phyloP scores from a whole-genome alignment of 805 yeast species.

The Maudiozyma serrabonitensis region DNA sequence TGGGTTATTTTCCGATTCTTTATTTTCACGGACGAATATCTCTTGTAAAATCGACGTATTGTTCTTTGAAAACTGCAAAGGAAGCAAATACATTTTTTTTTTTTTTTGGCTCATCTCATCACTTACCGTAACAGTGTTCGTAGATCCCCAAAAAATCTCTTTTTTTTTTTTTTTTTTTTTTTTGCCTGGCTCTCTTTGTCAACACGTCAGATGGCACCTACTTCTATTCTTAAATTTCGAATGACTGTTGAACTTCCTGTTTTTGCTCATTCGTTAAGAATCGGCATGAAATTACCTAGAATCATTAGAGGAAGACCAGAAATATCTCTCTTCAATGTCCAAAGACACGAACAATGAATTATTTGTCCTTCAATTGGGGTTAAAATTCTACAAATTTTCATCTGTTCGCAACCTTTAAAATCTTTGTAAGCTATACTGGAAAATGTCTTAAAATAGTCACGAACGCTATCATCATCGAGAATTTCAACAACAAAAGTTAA shows the following conservation, averaged over 20 bases:
- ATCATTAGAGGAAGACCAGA: constrained; percentile 97
- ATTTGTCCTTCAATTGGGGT: constrained; percentile 42
- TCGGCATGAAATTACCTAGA: constrained; percentile 85
- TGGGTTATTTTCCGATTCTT: too few species aligned
- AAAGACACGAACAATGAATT: constrained; percentile 70
- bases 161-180: too few species aligned
- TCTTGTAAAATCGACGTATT: too few species aligned
- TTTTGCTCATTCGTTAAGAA: constrained; percentile 16
- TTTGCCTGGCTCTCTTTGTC: too few species aligned
- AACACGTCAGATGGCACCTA: too few species aligned
- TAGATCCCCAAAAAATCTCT: too few species aligned
- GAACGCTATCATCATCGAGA: constrained; percentile 77
- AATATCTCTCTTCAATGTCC: constrained; percentile 91
- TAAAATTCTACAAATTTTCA: constrained; percentile 73
- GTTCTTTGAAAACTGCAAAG: too few species aligned
- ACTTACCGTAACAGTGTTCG: too few species aligned
- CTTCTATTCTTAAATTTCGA: too few species aligned
- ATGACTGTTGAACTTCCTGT: background rate
- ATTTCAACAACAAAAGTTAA: constrained; percentile 68
- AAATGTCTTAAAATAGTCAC: constrained; percentile 81
- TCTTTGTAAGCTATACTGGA: constrained; percentile 85
- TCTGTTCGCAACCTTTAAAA: constrained; percentile 77
- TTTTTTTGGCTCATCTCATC: too few species aligned
- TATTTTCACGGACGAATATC: too few species aligned
- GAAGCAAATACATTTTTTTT: too few species aligned